Evolutionary conservation across 2,329 filamentous ascomycete genomes (phyloP), one percentile per base, ranked within the genome.

Genomic region (Colletotrichum sp.): DNA sequence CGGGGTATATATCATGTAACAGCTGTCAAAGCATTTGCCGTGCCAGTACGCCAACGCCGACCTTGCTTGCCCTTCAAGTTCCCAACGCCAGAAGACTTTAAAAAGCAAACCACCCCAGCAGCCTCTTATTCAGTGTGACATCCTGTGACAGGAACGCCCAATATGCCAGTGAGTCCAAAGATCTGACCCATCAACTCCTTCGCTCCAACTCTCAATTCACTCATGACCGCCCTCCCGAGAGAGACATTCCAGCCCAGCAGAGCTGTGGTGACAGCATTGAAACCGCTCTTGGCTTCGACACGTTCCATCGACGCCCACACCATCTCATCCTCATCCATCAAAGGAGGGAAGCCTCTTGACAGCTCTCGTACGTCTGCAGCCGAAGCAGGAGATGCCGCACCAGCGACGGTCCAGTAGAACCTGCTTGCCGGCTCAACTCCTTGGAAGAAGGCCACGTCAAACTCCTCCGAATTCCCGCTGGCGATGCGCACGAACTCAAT

Each of bases 401-500:
- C 30, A 26, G 71, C 48, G 3, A 77, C 58, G 28, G 32, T 68
- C 82, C 82, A 83, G 77, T 82, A 83, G 6, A 83, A 67, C 13
- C 74, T 74, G 55, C 80, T 79, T 77, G 80, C 80, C 0, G 81
- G 72, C 66, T 79, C 76, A 1, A 68, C 26, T 13, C 77, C 80
- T 8, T 67, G 24, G 16, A 82, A 78, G 74, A 84, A 81, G 1
- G 78, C 77, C 1, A 30, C 30, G 71, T 84, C 79, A 57, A 84
- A 84, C 1, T 52, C 67, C 1, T 73, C 64, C 2, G 61, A 57
- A 66, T 81, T 76, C n/a, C 64, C 63, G 64, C 79, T 68, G 34
- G 82, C 75, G 38, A 30, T 55, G 21, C 80, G 78, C 18, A 84
- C 77, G 38, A 84, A 84, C 9, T 75, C 55, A 38, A 83, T 34